Evolutionary conservation across 345 rosid genomes (phyloP), one percentile per base, ranked within the genome.

Genomic region (Ailanthus altissimus): DNA sequence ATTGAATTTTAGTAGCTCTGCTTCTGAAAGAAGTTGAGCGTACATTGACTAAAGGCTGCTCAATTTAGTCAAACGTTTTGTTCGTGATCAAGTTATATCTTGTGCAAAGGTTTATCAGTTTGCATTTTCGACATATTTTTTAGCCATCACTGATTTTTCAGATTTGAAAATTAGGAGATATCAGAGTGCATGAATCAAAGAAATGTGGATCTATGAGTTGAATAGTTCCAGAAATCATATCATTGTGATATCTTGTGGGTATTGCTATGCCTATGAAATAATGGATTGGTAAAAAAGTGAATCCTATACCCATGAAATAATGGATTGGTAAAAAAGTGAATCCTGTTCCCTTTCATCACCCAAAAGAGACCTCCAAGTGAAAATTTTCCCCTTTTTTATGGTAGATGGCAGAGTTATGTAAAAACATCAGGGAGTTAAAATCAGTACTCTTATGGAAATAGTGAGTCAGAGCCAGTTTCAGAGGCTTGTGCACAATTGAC

Each of bases 401-500:
- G 74, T 77, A 96, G 99, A 90, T 92, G 93, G 89, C 85, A n/a
- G 99, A 97, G 73, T 79, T 97, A 63, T 77, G 85, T 83, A 90
- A 83, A 83, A 91, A 87, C 80, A 81, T 94, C 21, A 87, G 97
- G 88, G 99, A 97, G 70, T 81, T 96, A 82, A 96, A 96, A 85
- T 81, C 86, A 4, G 88, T 93, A 86, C 97, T 96, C 47, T n/a
- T 96, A 96, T 77, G 99, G 99, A 46, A 84, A 96, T 78, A 94
- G 97, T 72, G 99, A 97, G 79, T 88, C 97, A 15, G 99, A 97
- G 87, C 99, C 99, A 40, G 88, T 97, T 0, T 71, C 98, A 3
- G 98, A 97, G 84, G 97, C 97, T 28, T 97, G 99, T 82, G 88
- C 93, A 0, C 97, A 90, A 43, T 80, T 94, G 79, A 97, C 99